Evolutionary conservation across 306 rosid genomes (phyloP), one percentile per base, ranked within the genome.

Genomic region (Quillaja saponaria): DNA sequence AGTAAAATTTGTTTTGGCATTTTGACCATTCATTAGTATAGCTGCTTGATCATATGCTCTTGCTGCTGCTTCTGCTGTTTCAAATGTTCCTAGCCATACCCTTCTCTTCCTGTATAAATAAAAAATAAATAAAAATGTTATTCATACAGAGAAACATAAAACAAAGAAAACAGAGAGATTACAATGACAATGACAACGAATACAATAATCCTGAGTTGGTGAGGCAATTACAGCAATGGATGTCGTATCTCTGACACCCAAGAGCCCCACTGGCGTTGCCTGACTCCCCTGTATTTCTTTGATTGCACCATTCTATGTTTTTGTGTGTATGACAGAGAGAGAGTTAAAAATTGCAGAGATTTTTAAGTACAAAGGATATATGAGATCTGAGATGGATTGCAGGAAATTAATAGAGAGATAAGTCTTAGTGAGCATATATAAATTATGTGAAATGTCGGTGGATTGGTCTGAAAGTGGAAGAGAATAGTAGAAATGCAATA

Each of bases 181-280:
- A 25, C 31, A 25, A n/a, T n/a, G n/a, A n/a, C n/a, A 4, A 25
- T 25, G 31, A 4, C 31, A 25, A 25, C 4, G 5, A 20, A 40
- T 7, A 15, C 37, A 13, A 7, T 2, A 9, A 48, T 34, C 62
- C 25, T 48, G 10, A 34, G 33, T 68, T 10, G 58, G 56, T 53
- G 61, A 69, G 64, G 58, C 76, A 0, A 7, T 31, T 81, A 92
- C 99, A 92, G 92, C 21, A 92, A 71, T 6, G 99, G 99, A 28
- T 92, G 99, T 83, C 99, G 99, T 71, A 92, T 92, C 67, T 92
- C 99, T 84, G 99, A 92, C 95, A 92, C 99, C 99, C 99, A 92
- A 15, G 99, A 92, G 94, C 99, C 99, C 99, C 99, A 92, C 99
- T 92, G 99, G 71, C 99, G 95, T 59, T 92, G 99, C 96, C 99